Evolutionary conservation across 2,329 filamentous ascomycete species (phyloP), one percentile per base, ranked within the genome.

Genomic region (Clonostachys chloroleuca): DNA sequence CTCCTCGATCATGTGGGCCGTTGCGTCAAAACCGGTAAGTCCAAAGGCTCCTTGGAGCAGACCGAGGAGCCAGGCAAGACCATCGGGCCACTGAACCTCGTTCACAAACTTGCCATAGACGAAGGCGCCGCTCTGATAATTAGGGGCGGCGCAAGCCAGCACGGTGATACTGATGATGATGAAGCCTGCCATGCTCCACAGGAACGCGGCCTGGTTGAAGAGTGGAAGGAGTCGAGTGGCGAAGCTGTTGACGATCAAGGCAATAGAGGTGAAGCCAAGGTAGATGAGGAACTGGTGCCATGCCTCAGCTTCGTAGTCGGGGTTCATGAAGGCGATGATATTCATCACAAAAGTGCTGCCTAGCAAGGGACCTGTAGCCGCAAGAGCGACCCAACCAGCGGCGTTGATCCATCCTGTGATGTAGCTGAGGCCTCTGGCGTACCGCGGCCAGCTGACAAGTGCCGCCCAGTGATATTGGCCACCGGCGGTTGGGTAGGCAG

Each of bases 221-320:
- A 76, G 72, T 0, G 86, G 85, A 5, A 90, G 70, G 5, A 83
- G 56, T 4, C 58, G 54, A 2, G 59, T 65, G n/a, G 77, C 69
- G 53, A 88, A 85, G 2, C 81, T 78, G 52, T 89, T 89, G 62
- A 88, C 68, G 43, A 78, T 47, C 49, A 88, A 80, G 4, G 81
- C 81, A 14, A 78, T 63, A 18, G 82, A 49, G 6, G 80, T 84
- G 58, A 83, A 84, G 7, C 64, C 83, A 41, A 86, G 74, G 62
- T 89, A 89, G 43, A 89, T 83, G 30, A 89, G 68, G 62, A 89
- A 89, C 53, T 87, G 82, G 55, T 90, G 85, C 83, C 85, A 89
- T 5, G 78, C 58, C 57, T 84, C 63, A 3, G 77, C 50, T 18
- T 72, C 67, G 57, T 84, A 89, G 44, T 61, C 67, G 0, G 78